Evolutionary conservation across 352 stramenopile genomes (phyloP).

Genomic region (Globisporangium recalcitrans): DNA sequence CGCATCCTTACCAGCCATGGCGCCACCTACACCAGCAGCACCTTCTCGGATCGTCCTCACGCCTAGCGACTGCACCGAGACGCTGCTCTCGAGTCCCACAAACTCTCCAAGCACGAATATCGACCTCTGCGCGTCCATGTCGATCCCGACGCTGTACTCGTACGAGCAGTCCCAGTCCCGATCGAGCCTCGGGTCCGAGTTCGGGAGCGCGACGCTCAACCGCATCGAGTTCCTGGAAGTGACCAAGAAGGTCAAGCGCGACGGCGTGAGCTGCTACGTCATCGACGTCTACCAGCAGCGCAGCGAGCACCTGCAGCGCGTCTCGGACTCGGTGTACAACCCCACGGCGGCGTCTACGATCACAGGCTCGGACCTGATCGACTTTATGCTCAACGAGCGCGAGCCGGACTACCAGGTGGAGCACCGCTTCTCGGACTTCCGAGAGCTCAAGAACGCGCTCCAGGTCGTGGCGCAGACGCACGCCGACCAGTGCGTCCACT

Average conservation of each 20-base stretch:
- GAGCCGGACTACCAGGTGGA: constrained; percentile 19
- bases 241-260: constrained; percentile 16
- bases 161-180: not conserved
- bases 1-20: too few relatives aligned
- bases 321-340: not conserved
- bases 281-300: constrained; percentile 14
- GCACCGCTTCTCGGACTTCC: constrained; percentile 18
- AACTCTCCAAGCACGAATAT: not conserved
- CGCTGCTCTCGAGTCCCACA: not conserved
- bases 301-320: constrained; percentile 6
- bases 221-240: constrained; percentile 17
- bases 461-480: constrained; percentile 3
- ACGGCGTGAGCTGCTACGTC: constrained; percentile 14
- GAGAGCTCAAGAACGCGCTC: constrained; percentile 7
- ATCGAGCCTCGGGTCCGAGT: not conserved
- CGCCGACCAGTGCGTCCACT: not conserved
- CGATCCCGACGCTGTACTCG: not conserved
- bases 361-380: not conserved
- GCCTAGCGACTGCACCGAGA: not conserved
- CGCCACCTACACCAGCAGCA: not conserved
- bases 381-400: constrained; percentile 6
- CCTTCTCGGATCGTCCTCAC: not conserved
- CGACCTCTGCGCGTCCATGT: not conserved
- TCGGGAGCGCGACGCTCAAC: constrained; percentile 1
- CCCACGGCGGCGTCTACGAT: constrained; percentile 1